Evolutionary conservation across 148 eudicot genomes (phyloP).

Genomic region (Cornus kousa): DNA sequence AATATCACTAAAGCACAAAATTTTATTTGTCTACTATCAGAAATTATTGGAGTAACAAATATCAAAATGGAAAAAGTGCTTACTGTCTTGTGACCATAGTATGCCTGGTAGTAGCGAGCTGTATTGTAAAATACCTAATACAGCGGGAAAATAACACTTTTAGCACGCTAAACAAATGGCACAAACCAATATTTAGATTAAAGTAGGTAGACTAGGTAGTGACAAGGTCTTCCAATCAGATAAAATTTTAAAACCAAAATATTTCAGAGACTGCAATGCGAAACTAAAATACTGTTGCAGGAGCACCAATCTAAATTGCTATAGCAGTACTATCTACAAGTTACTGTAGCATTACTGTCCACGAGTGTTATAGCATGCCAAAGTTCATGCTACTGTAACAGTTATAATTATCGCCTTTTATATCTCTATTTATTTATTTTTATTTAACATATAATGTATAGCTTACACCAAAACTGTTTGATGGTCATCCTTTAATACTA

Average conservation of each 20-base stretch:
- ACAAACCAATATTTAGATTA: not conserved
- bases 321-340: no score
- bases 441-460: no score
- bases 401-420: no score
- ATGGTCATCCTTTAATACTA: no score
- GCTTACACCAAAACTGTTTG: no score
- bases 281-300: no score
- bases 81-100: slow-evolving; percentile 95
- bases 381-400: no score
- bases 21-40: not conserved
- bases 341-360: no score
- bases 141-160: slow-evolving; percentile 5
- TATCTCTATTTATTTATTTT: no score
- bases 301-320: no score
- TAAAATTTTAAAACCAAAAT: not conserved
- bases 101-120: slow-evolving; percentile 88
- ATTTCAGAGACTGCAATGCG: no score
- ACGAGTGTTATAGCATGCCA: no score
- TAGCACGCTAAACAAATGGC: not conserved
- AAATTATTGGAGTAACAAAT: not conserved
- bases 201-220: not conserved
- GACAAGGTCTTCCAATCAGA: not conserved
- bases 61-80: slow-evolving; percentile 28
- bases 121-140: slow-evolving; percentile 83
- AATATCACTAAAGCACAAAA: not conserved